Conservation (phyloP, 2,329 filamentous ascomycete species). For the Colletotrichum truncatum region DNA sequence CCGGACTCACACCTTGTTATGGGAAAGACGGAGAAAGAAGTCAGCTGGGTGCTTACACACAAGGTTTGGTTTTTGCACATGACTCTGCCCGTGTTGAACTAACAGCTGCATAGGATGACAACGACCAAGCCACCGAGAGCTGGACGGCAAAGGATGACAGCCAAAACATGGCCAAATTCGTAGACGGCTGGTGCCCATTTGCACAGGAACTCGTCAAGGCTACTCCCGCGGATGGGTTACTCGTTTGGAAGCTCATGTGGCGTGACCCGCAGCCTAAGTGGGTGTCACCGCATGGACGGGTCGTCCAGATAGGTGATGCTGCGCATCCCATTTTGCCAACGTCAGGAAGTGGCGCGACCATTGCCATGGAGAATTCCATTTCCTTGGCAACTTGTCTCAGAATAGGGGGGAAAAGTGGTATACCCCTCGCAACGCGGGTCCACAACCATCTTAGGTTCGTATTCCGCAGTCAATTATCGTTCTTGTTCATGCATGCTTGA, state of each 20-base stretch:
- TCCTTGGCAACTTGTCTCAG: slow-evolving; percentile 41
- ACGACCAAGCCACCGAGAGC: too few relatives aligned
- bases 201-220: slow-evolving; percentile 9
- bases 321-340: slow-evolving; percentile 51
- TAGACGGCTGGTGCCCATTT: not conserved
- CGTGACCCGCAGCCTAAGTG: slow-evolving; percentile 49
- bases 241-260: slow-evolving; percentile 51
- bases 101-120: too few relatives aligned
- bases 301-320: slow-evolving; percentile 51
- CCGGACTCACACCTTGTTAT: not conserved
- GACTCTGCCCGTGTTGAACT: too few relatives aligned
- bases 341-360: slow-evolving; percentile 51
- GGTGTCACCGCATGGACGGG: slow-evolving; percentile 43
- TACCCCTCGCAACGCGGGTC: not conserved
- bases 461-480: not conserved
- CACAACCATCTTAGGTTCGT: not conserved
- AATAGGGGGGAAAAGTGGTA: not conserved
- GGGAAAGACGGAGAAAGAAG: not conserved
- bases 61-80: too few relatives aligned
- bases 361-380: slow-evolving; percentile 52
- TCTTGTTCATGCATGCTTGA: too few relatives aligned
- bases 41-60: not conserved
- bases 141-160: too few relatives aligned
- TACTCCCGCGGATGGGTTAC: slow-evolving; percentile 36
- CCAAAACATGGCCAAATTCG: too few relatives aligned